phyloP scores from a whole-genome alignment of 805 yeast species.

The Clavispora fructus region DNA sequence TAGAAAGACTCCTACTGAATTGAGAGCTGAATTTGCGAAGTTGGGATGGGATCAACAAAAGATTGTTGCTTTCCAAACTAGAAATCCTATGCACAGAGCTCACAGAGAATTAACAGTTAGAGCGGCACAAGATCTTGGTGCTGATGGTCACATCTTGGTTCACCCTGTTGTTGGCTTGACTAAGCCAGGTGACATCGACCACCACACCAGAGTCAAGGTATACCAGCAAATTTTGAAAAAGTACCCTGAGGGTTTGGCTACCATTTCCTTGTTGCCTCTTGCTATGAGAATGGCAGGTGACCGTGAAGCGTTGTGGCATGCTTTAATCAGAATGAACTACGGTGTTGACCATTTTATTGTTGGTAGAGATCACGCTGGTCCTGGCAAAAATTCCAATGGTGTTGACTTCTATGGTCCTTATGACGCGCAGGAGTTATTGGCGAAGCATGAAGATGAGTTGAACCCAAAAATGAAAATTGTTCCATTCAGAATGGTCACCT shows the following conservation, averaged over 20 bases:
- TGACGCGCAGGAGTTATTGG: constrained; percentile 90
- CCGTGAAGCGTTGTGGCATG: constrained; percentile 98
- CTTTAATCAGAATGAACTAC: constrained; percentile 90
- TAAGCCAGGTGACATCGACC: constrained; percentile 97
- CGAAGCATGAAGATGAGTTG: constrained; percentile 66
- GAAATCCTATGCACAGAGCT: constrained; percentile 99
- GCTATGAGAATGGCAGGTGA: constrained; percentile 99
- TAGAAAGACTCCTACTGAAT: constrained; percentile 86
- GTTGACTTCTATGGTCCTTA: constrained; percentile 95
- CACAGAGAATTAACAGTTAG: constrained; percentile 94
- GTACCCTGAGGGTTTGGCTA: constrained; percentile 92
- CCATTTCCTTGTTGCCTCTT: constrained; percentile 79
- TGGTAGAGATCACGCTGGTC: constrained; percentile 98
- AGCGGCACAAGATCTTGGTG: constrained; percentile 90
- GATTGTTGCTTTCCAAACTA: constrained; percentile 94
- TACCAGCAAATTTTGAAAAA: constrained; percentile 88
- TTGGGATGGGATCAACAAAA: constrained; percentile 71
- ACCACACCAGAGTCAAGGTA: constrained; percentile 94
- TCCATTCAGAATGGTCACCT: constrained; percentile 95
- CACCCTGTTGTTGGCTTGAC: constrained; percentile 97
- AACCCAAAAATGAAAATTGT: constrained; percentile 72
- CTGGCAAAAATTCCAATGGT: constrained; percentile 83
- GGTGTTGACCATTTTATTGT: constrained; percentile 97
- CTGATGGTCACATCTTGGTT: constrained; percentile 68
- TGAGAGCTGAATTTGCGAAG: constrained; percentile 74